Conservation (phyloP, 1,284 basidiomycete genomes). For the Papiliotrema terrestris region DNA sequence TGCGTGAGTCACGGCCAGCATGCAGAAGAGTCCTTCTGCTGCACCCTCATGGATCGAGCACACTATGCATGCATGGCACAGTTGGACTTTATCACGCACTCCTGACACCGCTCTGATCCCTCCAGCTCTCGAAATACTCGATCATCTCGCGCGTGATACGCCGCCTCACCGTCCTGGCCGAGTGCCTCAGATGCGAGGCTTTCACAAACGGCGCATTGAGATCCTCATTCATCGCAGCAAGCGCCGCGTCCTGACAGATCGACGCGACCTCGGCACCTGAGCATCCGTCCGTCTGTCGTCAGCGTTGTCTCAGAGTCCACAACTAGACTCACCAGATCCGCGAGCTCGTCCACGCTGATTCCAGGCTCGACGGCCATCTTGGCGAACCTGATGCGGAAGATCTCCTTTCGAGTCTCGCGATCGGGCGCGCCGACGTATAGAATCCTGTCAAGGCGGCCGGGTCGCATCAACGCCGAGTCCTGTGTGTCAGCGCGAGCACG, state of each 20-base stretch:
- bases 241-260: conserved; percentile 93
- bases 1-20: neutral
- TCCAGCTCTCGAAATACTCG: conserved; percentile 62
- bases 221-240: conserved; percentile 82
- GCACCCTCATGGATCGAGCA: too few species aligned
- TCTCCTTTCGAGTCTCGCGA: conserved; percentile 70
- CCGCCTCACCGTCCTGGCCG: conserved; percentile 67
- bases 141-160: conserved; percentile 85
- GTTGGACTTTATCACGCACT: conserved; percentile 26
- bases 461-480: conserved; percentile 93
- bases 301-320: neutral
- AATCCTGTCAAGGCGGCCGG: conserved; percentile 91
- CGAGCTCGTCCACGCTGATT: conserved; percentile 68
- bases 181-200: conserved; percentile 68
- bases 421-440: conserved; percentile 94
- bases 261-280: conserved; percentile 92
- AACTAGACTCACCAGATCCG: conserved; percentile 61
- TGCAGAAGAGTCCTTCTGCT: neutral
- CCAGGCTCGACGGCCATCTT: conserved; percentile 75
- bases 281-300: conserved; percentile 77
- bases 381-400: conserved; percentile 70
- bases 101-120: conserved; percentile 49
- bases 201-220: conserved; percentile 73
- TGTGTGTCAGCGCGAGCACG: conserved; percentile 38
- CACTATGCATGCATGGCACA: too few species aligned